Conservation (phyloP, 2,329 filamentous ascomycete species). For the Xylariales sp. region DNA sequence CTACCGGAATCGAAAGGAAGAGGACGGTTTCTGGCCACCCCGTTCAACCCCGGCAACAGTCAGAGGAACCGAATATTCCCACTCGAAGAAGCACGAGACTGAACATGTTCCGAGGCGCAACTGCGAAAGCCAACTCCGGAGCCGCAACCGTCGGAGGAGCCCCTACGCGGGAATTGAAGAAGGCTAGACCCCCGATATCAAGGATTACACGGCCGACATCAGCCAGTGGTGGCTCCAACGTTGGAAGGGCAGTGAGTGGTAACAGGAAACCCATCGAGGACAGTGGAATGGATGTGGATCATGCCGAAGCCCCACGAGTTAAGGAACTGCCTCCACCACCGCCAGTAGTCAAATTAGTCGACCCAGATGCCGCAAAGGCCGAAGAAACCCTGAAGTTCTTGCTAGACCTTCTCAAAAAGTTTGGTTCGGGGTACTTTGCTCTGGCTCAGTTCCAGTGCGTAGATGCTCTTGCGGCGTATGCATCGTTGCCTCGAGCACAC, state of each 20-base stretch:
- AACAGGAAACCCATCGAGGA: constrained; percentile 74
- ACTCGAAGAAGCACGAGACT: constrained; percentile 70
- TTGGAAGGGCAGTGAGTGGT: constrained; percentile 84
- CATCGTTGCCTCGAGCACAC: constrained; percentile 66
- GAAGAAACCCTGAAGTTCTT: constrained; percentile 74
- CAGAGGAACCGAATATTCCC: constrained; percentile 57
- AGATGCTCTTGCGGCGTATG: constrained; percentile 72
- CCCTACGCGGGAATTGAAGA: constrained; percentile 73
- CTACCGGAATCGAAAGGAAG: constrained; percentile 65
- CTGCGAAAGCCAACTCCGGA: constrained; percentile 58
- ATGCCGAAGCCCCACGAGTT: constrained; percentile 51
- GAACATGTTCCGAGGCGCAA: constrained; percentile 64
- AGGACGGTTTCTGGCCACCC: constrained; percentile 87
- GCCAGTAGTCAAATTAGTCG: constrained; percentile 32
- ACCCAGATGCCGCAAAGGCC: constrained; percentile 57
- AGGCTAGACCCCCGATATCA: constrained; percentile 70
- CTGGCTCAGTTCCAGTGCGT: constrained; percentile 75
- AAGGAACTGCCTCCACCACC: constrained; percentile 38
- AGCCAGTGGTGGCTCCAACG: constrained; percentile 63
- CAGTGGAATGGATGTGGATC: constrained; percentile 64
- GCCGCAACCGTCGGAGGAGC: constrained; percentile 53
- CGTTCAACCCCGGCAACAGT: constrained; percentile 47
- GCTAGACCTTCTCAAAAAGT: constrained; percentile 74
- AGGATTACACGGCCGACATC: constrained; percentile 59
- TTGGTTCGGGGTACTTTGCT: constrained; percentile 75